These are phyloP conservation scores for Microstroma glucosiphilum DNA, from an alignment of 1,284 basidiomycete genomes.

Conservation along the genomic window DNA sequence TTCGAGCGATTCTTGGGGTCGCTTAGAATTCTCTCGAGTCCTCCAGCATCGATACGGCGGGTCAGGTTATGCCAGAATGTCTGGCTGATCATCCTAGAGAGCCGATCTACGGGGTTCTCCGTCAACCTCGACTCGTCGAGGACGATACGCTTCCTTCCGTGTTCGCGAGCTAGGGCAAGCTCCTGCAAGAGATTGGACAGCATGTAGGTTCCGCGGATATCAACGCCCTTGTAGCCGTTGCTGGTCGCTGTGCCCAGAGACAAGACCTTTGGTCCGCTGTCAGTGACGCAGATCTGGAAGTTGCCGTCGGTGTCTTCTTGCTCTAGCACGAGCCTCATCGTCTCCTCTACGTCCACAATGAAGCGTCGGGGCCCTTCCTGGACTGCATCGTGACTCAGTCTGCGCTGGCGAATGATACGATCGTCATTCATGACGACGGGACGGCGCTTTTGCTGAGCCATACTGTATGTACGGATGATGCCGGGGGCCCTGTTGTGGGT, in stretches of 20 bases:
- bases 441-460: constrained; percentile 46
- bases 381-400: constrained; percentile 51
- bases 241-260: constrained; percentile 90
- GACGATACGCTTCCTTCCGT: constrained; percentile 88
- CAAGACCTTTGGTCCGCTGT: constrained; percentile 93
- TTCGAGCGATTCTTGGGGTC: constrained; percentile 73
- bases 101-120: constrained; percentile 92
- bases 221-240: constrained; percentile 76
- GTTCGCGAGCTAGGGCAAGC: constrained; percentile 90
- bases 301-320: constrained; percentile 98
- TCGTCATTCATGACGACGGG: constrained; percentile 43
- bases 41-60: constrained; percentile 90
- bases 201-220: constrained; percentile 77
- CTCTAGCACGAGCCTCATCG: constrained; percentile 87
- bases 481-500: constrained; percentile 14
- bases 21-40: constrained; percentile 88
- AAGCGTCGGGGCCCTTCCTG: constrained; percentile 58
- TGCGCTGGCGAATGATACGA: constrained; percentile 37
- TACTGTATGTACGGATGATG: constrained; percentile 42
- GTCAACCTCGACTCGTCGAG: constrained; percentile 93
- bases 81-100: constrained; percentile 95
- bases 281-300: constrained; percentile 89
- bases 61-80: constrained; percentile 98
- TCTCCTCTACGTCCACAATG: constrained; percentile 97
- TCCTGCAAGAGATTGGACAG: constrained; percentile 97